phyloP scores from a whole-genome alignment of 2,329 filamentous ascomycete genomes.

The Phialophora chinensis region DNA sequence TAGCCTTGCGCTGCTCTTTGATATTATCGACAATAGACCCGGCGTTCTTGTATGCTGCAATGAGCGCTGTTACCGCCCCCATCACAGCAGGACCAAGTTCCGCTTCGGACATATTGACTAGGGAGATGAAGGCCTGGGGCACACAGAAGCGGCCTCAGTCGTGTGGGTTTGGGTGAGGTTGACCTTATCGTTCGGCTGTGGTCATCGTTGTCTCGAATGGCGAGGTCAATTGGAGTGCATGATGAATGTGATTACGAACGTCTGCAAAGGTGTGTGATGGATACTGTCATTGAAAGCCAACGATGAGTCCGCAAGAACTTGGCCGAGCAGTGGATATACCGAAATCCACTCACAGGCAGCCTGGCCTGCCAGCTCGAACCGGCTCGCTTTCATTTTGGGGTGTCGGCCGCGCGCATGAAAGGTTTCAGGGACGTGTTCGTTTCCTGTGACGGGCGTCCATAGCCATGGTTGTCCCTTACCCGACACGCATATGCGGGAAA shows the following conservation, averaged over 20 bases:
- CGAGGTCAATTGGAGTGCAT: not conserved
- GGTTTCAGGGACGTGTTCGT: constrained; percentile 4
- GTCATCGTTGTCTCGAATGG: not conserved
- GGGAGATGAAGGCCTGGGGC: not conserved
- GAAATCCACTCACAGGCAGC: not conserved
- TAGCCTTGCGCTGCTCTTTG: constrained; percentile 27
- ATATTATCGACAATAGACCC: constrained; percentile 29
- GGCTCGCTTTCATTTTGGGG: not conserved
- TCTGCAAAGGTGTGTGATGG: not conserved
- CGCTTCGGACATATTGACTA: constrained; percentile 21
- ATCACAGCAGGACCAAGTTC: constrained; percentile 26
- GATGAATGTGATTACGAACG: not conserved
- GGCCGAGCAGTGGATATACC: not conserved
- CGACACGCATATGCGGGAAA: constrained; percentile 6
- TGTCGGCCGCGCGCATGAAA: not conserved
- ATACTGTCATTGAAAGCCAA: not conserved
- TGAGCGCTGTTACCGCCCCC: constrained; percentile 25
- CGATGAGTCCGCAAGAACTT: not conserved
- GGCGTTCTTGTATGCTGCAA: constrained; percentile 31
- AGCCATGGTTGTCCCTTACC: not conserved
- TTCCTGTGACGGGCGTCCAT: not conserved
- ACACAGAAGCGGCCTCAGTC: not conserved
- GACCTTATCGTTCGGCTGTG: not conserved
- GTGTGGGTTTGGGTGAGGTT: not conserved
- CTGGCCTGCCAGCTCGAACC: not conserved